Base-by-base conservation (phyloP, 106 monocot genomes). In the Dendrobium officinale region DNA sequence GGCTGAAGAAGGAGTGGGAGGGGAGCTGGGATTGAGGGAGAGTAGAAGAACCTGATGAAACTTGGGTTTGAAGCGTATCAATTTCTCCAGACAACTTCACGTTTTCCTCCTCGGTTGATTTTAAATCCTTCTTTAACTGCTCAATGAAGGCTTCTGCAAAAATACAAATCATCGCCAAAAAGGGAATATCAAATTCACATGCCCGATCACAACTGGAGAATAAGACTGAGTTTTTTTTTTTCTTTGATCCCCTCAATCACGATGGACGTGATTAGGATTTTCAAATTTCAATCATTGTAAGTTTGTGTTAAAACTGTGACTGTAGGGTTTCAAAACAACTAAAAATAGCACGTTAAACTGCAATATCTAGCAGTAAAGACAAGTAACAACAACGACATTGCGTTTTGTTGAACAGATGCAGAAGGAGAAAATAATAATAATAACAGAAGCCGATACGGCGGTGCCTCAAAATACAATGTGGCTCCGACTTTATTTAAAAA, bases 101-200 rank as follows among this genome's bases (percentile, higher is more conserved):
- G 47, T 85, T 88, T 75, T 79, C 82, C 33, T 82, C 79, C 77
- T 82, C 79, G n/a, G 31, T 47, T 24, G 55, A 75, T 79, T 43
- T 6, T 79, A 82, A 31, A 55, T 82, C 76, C 72, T 82, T 88
- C 24, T 72, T 87, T 75, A 84, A 42, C 22, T 76, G 72, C 56
- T 88, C 88, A 22, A 88, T 67, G 55, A 77, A 82, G 4, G 70
- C 5, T 37, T 82, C 88, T 88, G 42, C 18, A 73, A 66, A n/a
- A 49, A 42, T 29, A 37, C 10, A 51, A 13, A 48, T 26, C 4
- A 47, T 17, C 1, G 8, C 20, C n/a, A 56, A 83, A 43, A 56
- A 22, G 20, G 17, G 56, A 74, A 7, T 31, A 40, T 11, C 19
- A 22, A 33, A 43, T 27, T 54, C 13, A 16, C 10, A 33, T 70